Percentiles rank a stretch among this genome's conserved stretches.
These are phyloP conservation scores for Spinacia oleracea DNA, from an alignment of 179 eudicot genomes.

Conservation along the genomic window DNA sequence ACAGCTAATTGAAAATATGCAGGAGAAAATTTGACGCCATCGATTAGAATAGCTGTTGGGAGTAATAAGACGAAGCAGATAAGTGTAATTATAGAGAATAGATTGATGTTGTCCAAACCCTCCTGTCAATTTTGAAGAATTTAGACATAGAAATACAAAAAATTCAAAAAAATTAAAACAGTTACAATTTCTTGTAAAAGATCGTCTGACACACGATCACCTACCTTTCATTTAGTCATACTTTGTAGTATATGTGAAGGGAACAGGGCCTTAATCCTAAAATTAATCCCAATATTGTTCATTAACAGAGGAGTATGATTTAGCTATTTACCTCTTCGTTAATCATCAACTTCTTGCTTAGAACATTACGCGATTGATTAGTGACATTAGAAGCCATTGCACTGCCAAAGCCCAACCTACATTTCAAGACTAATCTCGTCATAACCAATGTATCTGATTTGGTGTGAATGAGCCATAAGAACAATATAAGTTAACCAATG, in stretches of 20 bases:
- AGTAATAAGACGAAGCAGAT: slow-evolving; percentile 58
- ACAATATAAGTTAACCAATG: background rate
- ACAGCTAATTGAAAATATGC: slow-evolving; percentile 67
- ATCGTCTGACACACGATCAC: too few species aligned
- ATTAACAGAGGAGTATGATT: background rate
- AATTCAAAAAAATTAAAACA: too few species aligned
- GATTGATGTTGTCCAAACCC: slow-evolving; percentile 79
- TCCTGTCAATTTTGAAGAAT: slow-evolving; percentile 82
- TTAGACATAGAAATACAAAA: background rate
- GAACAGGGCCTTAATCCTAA: too few species aligned
- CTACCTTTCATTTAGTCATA: too few species aligned
- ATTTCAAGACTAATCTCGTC: slow-evolving; percentile 1
- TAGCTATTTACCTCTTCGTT: slow-evolving; percentile 52
- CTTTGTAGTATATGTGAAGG: too few species aligned
- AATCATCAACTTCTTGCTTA: slow-evolving; percentile 87
- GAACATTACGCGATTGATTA: slow-evolving; percentile 88
- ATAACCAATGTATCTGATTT: too few species aligned
- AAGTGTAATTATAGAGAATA: slow-evolving; percentile 82
- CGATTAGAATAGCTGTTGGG: slow-evolving; percentile 67
- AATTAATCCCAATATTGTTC: too few species aligned
- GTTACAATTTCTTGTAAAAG: too few species aligned
- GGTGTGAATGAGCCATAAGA: too few species aligned
- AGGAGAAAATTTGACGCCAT: slow-evolving; percentile 82
- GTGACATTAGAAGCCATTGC: slow-evolving; percentile 97
- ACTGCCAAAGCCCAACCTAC: slow-evolving; percentile 82